Base-by-base conservation (phyloP, 2,329 filamentous ascomycete species). In the Macrophomina pseudophaseolina region DNA sequence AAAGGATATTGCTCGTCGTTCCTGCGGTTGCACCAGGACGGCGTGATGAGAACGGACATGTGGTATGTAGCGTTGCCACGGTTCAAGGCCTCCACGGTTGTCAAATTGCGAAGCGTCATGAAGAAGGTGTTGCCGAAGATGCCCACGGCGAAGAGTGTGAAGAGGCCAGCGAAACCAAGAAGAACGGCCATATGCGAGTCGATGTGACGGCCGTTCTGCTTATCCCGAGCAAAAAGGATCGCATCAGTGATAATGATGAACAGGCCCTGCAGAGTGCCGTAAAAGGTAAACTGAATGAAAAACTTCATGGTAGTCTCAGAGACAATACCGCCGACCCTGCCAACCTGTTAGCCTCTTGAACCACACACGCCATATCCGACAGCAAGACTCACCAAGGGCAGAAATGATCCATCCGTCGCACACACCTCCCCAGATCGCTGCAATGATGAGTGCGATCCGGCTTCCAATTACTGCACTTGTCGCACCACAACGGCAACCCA, bases 361-460 rank as follows among this genome's bases (percentile, higher is more conserved):
- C 4, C 23, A 60, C 23, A 33, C 9, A n/a, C 6, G 14, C 8
- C 7, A 44, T 30, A 23, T n/a, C 5, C 9, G 5, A 33, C n/a
- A 32, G 0, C 23, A 42, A 16, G 4, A 49, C 46, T 51, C 18
- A 62, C 88, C 89, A 98, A 0, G 94, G 95, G 74, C 95, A 99
- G 73, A 94, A 95, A 75, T 98, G 94, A 70, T 98, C 94, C 91
- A 97, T 95, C 73, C 95, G 95, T 48, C 86, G 82, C 28, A 97
- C 91, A 74, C 94, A 98, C 51, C 93, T 86, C 59, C 88, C 88
- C 12, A 95, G 82, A 74, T 97, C 92, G 63, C 89, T 89, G 74
- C 91, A 96, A 78, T 98, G 94, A 75, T 97, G 93, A 2, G 91
- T 87, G 3, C 94, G 86, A 74, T 97, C 94, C 0, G 91, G 89